Evolutionary conservation across 2,329 filamentous ascomycete species (phyloP), one percentile per base, ranked within the genome.

Genomic region (Aphanoascus verrucosus): DNA sequence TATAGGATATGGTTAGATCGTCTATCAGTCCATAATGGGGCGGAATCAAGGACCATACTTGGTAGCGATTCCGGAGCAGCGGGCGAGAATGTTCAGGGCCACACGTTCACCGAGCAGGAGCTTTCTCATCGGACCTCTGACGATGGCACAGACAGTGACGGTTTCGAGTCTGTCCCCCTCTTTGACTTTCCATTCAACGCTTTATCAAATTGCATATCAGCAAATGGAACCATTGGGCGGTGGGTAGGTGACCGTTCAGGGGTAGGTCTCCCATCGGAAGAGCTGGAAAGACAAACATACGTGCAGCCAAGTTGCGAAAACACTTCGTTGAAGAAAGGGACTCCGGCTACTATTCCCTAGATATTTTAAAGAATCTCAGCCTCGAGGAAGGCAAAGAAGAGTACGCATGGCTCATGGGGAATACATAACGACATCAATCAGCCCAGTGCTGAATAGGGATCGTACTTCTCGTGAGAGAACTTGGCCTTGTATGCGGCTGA

Each of bases 281-380:
- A 14, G 8, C 35, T 40, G 23, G 3, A 31, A 40, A 34, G 23
- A 44, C 48, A 31, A 55, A 73, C 77, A 63, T 72, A 80, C 72
- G 80, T 81, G 79, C 93, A 98, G 57, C 86, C 89, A 61, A 91
- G 81, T 70, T 97, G 91, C 38, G 75, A 68, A 69, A 98, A 96
- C 56, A 97, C 86, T 70, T 97, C 91, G 67, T 94, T 79, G 74
- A 97, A 90, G 74, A 98, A 98, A 1, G 93, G 93, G 2, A 93
- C 81, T 53, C 93, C 93, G 40, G 93, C 93, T 45, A 98, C 76
- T 47, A 97, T 78, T 57, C 93, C 93, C 71, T 80, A 59, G 41
- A 32, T 41, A 42, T 31, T 34, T 14, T 32, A 11, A 34, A n/a
- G n/a, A n/a, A n/a, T n/a, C 38, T 52, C n/a, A 31, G 46, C 15